phyloP scores from a whole-genome alignment of 768 basidiomycete species.

The Pleurotus salmoneostramineus region DNA sequence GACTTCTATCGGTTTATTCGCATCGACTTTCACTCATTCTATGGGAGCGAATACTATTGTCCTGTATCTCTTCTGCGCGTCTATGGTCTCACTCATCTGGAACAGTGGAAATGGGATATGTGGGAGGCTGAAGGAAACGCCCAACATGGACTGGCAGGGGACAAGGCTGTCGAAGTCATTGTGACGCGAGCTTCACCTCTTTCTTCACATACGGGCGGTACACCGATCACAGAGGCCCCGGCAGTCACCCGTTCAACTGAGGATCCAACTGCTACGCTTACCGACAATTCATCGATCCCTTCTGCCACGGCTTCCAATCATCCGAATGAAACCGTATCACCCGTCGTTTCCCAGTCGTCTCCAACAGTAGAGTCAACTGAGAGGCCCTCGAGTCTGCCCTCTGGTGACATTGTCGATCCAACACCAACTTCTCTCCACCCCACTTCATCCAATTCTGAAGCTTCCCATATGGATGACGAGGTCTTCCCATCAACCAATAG shows the following conservation, averaged over 20 bases:
- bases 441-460: too few species aligned
- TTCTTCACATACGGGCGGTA: not conserved
- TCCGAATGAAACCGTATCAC: not conserved
- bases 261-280: not conserved
- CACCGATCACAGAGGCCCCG: not conserved
- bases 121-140: constrained; percentile 71
- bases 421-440: too few species aligned
- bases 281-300: not conserved
- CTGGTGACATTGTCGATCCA: too few species aligned
- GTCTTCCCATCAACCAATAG: too few species aligned
- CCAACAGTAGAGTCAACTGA: too few species aligned
- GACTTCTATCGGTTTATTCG: constrained; percentile 94
- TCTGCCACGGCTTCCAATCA: not conserved
- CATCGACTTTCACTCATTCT: constrained; percentile 90
- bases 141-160: constrained; percentile 33
- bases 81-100: constrained; percentile 94
- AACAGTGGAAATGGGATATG: constrained; percentile 90
- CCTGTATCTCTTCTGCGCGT: constrained; percentile 90
- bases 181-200: not conserved
- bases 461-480: too few species aligned
- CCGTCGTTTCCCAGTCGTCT: too few species aligned
- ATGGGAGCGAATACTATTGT: constrained; percentile 95
- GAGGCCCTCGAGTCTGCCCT: too few species aligned
- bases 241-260: not conserved
- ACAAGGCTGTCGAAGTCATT: constrained; percentile 16